Conservation (phyloP, 768 basidiomycete species). For the Calocybe indica region DNA sequence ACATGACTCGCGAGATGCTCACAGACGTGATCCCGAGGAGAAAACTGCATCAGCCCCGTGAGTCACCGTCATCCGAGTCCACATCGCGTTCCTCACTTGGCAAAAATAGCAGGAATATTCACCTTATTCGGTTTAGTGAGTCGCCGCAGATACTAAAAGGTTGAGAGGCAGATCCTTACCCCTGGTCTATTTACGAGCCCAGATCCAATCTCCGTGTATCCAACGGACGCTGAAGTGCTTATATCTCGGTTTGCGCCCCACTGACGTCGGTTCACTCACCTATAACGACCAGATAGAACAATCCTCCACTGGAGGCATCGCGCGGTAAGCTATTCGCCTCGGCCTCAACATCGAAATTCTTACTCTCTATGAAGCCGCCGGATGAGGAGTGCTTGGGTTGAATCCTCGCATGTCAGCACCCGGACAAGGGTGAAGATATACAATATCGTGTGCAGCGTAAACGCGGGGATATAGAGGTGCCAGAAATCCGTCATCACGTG, state of each 20-base stretch:
- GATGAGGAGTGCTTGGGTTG: conserved; percentile 7
- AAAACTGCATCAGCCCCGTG: not conserved
- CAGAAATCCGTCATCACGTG: conserved; percentile 5
- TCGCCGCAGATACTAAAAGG: not conserved
- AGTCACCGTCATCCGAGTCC: not conserved
- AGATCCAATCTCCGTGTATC: conserved; percentile 11
- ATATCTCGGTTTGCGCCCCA: not conserved
- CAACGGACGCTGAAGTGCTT: conserved; percentile 1
- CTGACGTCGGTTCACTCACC: not conserved
- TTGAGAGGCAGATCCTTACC: not conserved
- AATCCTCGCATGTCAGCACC: conserved; percentile 7
- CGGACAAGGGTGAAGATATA: conserved; percentile 10
- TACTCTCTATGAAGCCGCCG: conserved; percentile 9
- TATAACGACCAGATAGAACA: conserved; percentile 10
- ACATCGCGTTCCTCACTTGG: conserved; percentile 2
- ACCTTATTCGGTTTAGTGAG: not conserved
- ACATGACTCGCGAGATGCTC: conserved; percentile 12
- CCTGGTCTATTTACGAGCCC: conserved; percentile 6
- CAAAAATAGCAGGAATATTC: conserved; percentile 10
- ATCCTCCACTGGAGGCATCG: conserved; percentile 3
- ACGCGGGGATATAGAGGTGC: conserved; percentile 11
- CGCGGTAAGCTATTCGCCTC: not conserved
- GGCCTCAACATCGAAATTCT: not conserved
- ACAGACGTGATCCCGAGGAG: conserved; percentile 8
- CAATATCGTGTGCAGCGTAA: conserved; percentile 6